Evolutionary conservation across 148 eudicot genomes (phyloP).

Genomic region (Camellia granthamiana): DNA sequence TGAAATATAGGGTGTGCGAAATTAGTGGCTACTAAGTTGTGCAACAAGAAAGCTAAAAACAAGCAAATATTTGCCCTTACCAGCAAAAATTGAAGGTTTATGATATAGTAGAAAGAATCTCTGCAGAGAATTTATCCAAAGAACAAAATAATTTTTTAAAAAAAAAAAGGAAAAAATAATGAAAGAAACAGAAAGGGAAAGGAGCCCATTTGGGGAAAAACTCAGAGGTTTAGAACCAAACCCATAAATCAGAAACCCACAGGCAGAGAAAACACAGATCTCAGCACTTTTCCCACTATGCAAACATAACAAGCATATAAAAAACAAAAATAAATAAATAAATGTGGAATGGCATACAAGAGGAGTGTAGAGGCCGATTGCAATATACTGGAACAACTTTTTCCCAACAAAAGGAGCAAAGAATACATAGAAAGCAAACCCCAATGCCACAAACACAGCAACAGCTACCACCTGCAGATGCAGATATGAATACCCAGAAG

Average conservation of each 20-base stretch:
- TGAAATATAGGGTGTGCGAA: background rate
- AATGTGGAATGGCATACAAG: conserved; percentile 53
- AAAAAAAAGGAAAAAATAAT: no score
- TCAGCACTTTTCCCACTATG: conserved; percentile 23
- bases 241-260: conserved; percentile 18
- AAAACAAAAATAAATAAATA: background rate
- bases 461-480: conserved; percentile 78
- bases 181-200: conserved; percentile 17
- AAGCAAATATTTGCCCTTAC: conserved; percentile 8
- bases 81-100: background rate
- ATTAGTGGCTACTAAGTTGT: background rate
- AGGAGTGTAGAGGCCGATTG: conserved; percentile 86
- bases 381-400: conserved; percentile 65
- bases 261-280: conserved; percentile 49
- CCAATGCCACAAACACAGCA: conserved; percentile 87
- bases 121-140: background rate
- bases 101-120: background rate
- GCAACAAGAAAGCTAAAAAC: conserved; percentile 14
- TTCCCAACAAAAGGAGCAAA: conserved; percentile 97
- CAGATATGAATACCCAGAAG: conserved; percentile 11
- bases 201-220: conserved; percentile 22
- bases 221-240: conserved; percentile 13
- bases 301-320: conserved; percentile 8
- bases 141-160: background rate
- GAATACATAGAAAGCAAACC: conserved; percentile 93